phyloP scores from a whole-genome alignment of 2,329 filamentous ascomycete species.

The Apiospora kogelbergensis region DNA sequence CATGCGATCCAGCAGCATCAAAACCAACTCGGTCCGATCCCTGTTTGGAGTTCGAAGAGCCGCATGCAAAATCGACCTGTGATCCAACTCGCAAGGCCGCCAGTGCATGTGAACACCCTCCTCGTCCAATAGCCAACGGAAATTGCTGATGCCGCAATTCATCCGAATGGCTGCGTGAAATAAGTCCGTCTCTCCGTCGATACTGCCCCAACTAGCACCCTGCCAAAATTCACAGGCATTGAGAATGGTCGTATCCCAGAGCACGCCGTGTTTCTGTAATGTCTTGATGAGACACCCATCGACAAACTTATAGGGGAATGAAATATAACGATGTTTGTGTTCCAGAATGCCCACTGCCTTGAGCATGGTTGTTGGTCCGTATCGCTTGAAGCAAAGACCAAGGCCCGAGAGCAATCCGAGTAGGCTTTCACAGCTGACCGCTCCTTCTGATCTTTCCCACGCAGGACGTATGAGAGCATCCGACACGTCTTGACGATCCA shows the following conservation, averaged over 20 bases:
- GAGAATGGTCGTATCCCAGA: background rate
- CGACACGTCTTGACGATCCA: background rate
- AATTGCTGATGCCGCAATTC: background rate
- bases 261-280: background rate
- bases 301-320: no score
- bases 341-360: background rate
- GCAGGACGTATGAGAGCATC: background rate
- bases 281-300: background rate
- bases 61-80: background rate
- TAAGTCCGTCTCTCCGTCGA: background rate
- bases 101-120: background rate
- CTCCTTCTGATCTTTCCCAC: background rate
- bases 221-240: no score
- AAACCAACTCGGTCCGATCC: background rate
- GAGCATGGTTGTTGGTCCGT: background rate
- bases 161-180: background rate
- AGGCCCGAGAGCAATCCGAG: background rate
- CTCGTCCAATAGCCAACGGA: background rate
- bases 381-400: background rate
- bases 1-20: background rate
- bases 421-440: background rate
- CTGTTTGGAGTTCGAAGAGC: fast-evolving
- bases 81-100: background rate
- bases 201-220: fast-evolving
- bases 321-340: no score